Evolutionary conservation across 2,329 filamentous ascomycete species (phyloP), one percentile per base, ranked within the genome.

Genomic region (Talaromyces sp.): DNA sequence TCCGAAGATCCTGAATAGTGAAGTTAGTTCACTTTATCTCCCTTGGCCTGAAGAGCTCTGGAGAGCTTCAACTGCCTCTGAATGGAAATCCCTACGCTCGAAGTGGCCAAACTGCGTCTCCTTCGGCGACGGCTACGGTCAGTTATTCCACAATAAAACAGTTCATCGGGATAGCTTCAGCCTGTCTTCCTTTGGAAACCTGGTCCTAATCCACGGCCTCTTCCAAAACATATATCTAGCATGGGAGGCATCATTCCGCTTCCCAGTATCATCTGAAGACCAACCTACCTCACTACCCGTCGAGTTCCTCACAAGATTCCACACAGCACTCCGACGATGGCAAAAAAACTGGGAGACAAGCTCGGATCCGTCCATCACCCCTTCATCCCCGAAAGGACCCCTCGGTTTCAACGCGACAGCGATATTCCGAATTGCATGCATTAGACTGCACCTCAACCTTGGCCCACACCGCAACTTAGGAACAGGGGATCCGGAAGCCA

Each of bases 381-480:
- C 66, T 11, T 55, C 60, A 27, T 67, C 64, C 26, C 56, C 62
- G 17, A 66, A 65, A 51, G 66, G 65, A 8, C 66, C 66, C 0
- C 57, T 68, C 3, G 63, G 62, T 26, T 63, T 68, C 55, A 68
- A 64, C 31, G 65, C 63, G 52, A 65, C 65, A 11, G 65, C 65
- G 3, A 55, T 68, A 38, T 58, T 68, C 31, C 66, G 66, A 35
- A 56, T 65, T 29, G 66, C 66, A 35, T 66, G 65, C 57, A 68
- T 68, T 27, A 59, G 65, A 26, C 58, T 67, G 19, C 62, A 64
- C 55, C 41, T 64, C 46, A 62, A 66, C 38, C 52, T 60, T 21
- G 59, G 57, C 9, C 62, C 61, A 27, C 53, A 59, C 50, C 63
- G 58, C 38, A 50, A 53, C 26, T 59, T 67, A 14, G 38, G 53